Evolutionary conservation across 202 grass and related monocot genomes (phyloP), one percentile per base, ranked within the genome.

Genomic region (Elaeis oleifera): DNA sequence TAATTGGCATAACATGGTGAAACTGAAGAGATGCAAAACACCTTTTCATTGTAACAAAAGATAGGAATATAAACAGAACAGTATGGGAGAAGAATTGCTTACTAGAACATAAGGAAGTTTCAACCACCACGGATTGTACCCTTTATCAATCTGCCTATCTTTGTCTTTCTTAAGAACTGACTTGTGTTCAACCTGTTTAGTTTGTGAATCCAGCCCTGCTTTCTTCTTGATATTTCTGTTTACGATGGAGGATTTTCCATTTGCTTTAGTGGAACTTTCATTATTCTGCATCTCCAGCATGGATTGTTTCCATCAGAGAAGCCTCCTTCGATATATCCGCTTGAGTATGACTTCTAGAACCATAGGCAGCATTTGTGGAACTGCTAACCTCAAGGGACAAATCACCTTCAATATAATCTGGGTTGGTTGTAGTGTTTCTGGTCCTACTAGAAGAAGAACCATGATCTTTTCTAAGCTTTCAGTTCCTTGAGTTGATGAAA

Each of bases 31-130:
- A 44, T 44, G 36, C 36, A 44, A 13, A 36, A 44, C 3, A 11
- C 36, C 9, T 1, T 2, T 11, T 44, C 14, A 8, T 44, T 44
- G 36, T 9, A 0, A 44, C 1, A 3, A 11, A 44, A 14, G 36
- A 44, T 13, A 14, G 2, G 18, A 56, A 68, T 44, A 56, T 44
- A n/a, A 14, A 29, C 22, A 7, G 17, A 24, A 63, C 0, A 23
- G 6, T 23, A 56, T 24, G 27, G 1, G 54, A 22, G 55, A 55
- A 71, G 9, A 60, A 69, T 32, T 23, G 29, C 78, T 69, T 73
- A 80, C 78, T 16, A 80, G 22, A 49, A 80, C 78, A 64, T 54
- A 80, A 39, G 78, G 64, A 28, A 80, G 60, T 63, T 60, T 65
- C 15, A 69, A 61, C 78, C 78, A 80, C 78, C 78, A 74, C 1